A percentile compares a stretch with the other conserved stretches of the same genome.
Evolutionary conservation across 1,139 yeast species (phyloP).

Genomic region (Magnusiomyces tetraspermus): DNA sequence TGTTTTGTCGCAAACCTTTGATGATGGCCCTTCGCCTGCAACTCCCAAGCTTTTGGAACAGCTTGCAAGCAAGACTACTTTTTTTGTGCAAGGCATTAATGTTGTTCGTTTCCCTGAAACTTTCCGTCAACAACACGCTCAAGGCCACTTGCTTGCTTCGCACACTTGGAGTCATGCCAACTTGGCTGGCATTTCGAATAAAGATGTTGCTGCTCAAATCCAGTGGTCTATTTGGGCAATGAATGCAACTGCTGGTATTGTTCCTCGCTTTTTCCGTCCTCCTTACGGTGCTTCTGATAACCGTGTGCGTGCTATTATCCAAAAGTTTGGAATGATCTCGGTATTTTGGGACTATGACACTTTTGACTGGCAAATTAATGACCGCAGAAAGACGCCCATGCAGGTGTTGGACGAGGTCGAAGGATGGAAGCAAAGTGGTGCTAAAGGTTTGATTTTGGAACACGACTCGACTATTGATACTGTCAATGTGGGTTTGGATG

Average conservation of each 20-base stretch:
- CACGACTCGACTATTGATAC: conserved; percentile 69
- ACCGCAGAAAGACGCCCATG: conserved; percentile 36
- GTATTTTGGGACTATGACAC: conserved; percentile 91
- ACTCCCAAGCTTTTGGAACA: conserved; percentile 51
- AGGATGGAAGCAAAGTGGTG: conserved; percentile 38
- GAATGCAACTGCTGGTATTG: conserved; percentile 83
- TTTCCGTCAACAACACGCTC: conserved; percentile 44
- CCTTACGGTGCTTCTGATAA: conserved; percentile 94
- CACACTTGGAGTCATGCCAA: conserved; percentile 93
- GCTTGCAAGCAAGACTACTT: conserved; percentile 53
- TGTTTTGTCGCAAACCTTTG: conserved; percentile 71
- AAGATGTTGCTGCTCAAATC: conserved; percentile 75
- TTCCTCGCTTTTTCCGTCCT: conserved; percentile 93
- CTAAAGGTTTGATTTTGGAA: conserved; percentile 65
- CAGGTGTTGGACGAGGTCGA: conserved; percentile 49
- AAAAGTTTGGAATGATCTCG: conserved; percentile 79
- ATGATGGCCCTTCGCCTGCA: conserved; percentile 82
- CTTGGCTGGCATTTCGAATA: conserved; percentile 66
- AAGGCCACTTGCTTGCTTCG: conserved; percentile 74
- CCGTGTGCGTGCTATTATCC: conserved; percentile 65
- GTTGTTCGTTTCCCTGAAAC: conserved; percentile 68
- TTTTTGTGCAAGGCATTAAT: conserved; percentile 77
- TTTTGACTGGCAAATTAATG: conserved; percentile 71
- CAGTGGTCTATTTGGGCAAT: conserved; percentile 98
- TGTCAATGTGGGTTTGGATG: conserved; percentile 57